Base-by-base conservation (phyloP, 2,329 filamentous ascomycete genomes). In the Fusarium pseudonygamai region DNA sequence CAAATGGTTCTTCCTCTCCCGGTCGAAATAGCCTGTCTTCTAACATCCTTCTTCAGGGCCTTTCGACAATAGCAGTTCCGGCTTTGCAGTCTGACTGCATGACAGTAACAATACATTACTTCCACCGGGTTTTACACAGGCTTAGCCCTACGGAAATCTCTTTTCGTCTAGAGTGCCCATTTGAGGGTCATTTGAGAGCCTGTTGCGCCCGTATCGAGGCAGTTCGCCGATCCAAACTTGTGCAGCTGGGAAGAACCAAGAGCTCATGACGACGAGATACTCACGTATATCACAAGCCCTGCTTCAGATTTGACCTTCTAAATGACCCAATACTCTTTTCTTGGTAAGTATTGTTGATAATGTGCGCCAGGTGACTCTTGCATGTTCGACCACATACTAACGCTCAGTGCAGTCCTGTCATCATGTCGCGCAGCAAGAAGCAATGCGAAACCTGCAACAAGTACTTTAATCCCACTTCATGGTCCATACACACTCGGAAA, bases 271-370 rank as follows among this genome's bases (percentile, higher is more conserved):
- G 6, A 24, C n/a, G 10, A 16, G 10, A 43, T 14, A n/a, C 5
- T 1, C 8, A n/a, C 8, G 13, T 22, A n/a, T 14, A 24, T 18
- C 10, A 24, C 3, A 10, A 12, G 6, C 40, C 15, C n/a, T 43
- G 5, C 6, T 16, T n/a, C n/a, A 43, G 10, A 24, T 24, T 24
- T 18, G 1, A 16, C 15, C 15, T 18, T 15, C n/a, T 4, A 24
- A 16, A 11, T 16, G 6, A 5, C 7, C n/a, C 0, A 18, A 5
- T 24, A 3, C 6, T 7, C n/a, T 43, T 11, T 43, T 43, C n/a
- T 16, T 34, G 20, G 37, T 13, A 2, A 22, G 14, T 24, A 7
- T 5, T 24, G 22, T 43, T 24, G 10, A 43, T 12, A 3, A 24
- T 24, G 14, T 43, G 1, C n/a, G 40, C 40, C 2, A 43, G 10